Evolutionary conservation across 164 flowering plant species (phyloP).

Genomic region (Berberis thunbergii): DNA sequence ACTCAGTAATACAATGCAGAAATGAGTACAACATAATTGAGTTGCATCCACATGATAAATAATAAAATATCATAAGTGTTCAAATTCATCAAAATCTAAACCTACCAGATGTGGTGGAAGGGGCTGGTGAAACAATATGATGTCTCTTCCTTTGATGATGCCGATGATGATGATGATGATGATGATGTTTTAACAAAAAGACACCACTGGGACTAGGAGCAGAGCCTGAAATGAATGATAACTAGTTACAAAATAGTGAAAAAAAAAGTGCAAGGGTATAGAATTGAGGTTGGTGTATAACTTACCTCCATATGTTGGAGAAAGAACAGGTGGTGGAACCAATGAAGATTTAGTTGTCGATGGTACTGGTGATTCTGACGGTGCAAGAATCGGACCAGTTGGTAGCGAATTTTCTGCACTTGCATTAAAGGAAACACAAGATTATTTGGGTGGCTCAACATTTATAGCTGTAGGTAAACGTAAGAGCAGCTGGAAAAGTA

Average conservation of each 20-base stretch:
- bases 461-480: background rate
- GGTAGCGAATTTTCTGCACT: conserved; percentile 32
- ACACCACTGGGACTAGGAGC: conserved; percentile 24
- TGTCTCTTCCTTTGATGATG: conserved; percentile 26
- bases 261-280: conserved; percentile 2
- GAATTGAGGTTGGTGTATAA: conserved; percentile 1
- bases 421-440: conserved; percentile 4
- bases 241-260: background rate
- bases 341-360: conserved; percentile 14
- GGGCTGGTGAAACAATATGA: conserved; percentile 42
- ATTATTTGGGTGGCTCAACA: background rate
- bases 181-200: conserved; percentile 27
- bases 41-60: background rate
- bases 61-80: background rate
- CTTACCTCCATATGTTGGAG: conserved; percentile 45
- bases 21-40: background rate
- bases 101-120: conserved; percentile 35
- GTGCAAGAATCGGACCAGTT: conserved; percentile 19
- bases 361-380: conserved; percentile 12
- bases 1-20: background rate
- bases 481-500: conserved; percentile 7
- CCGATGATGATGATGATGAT: conserved; percentile 7
- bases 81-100: background rate
- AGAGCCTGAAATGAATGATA: conserved; percentile 24
- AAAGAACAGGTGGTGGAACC: conserved; percentile 32